Evolutionary conservation across 2,329 filamentous ascomycete species (phyloP), one percentile per base, ranked within the genome.

Genomic region (Beauveria varroae): DNA sequence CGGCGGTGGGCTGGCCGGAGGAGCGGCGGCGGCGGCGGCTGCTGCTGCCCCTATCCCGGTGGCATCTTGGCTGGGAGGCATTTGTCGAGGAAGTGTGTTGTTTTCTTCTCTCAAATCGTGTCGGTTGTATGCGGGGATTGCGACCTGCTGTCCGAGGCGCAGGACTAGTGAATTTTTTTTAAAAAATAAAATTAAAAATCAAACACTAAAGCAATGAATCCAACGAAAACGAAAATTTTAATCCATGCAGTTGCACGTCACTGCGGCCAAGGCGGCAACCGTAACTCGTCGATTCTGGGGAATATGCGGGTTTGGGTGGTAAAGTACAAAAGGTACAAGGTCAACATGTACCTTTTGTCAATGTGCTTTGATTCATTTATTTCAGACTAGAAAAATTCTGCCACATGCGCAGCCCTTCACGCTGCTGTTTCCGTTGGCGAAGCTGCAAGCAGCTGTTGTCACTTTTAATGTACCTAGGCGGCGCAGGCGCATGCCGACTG

Each of bases 261-360:
- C 58, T 28, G 58, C 20, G 16, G 58, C 18, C 58, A 18, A 54
- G 51, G 41, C 26, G 20, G 30, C 22, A 46, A 60, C 24, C 14
- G 58, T 50, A 26, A 60, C 50, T 60, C 58, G 58, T 60, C 58
- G 58, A 60, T 54, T 60, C 50, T 60, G 58, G 58, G 58, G 58
- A 60, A 52, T 52, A 60, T 60, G 57, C 57, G 57, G 57, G 57
- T 51, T 50, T 40, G 26, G 26, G 58, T 54, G 41, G 41, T 41
- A 49, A 28, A 60, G 58, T 60, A 60, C 58, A 60, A 54, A 54
- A 30, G 28, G 43, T 60, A 60, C 58, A 60, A 60, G 28, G 5
- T 22, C 9, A 7, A 16, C 41, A 60, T 54, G 58, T 60, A 60
- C 22, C 58, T 60, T 55, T 60, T 54, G 10, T 4, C 22, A 6